Conservation (phyloP, 305 asterid species). For the Plantago lanceolata region DNA sequence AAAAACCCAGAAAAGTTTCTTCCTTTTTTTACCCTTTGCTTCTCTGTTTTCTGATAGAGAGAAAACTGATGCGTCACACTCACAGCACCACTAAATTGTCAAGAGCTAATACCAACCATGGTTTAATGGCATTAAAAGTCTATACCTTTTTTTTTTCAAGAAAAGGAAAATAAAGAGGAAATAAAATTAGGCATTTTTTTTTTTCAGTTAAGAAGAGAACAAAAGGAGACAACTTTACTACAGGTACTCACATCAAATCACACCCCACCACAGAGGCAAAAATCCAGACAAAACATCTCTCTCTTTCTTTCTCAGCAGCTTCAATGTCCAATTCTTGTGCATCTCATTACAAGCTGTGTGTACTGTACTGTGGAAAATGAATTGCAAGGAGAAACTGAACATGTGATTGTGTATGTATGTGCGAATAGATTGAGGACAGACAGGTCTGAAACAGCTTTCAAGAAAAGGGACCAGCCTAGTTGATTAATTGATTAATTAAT, state of each 20-base stretch:
- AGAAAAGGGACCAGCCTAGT: constrained; percentile 22
- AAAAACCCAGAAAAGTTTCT: too few species aligned
- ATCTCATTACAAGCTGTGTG: constrained; percentile 54
- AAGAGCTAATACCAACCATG: constrained; percentile 20
- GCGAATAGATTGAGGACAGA: constrained; percentile 19
- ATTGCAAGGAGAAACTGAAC: constrained; percentile 15
- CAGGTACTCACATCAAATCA: constrained; percentile 16
- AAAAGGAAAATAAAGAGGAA: constrained; percentile 19
- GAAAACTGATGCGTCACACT: constrained; percentile 5
- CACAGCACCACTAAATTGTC: constrained; percentile 6
- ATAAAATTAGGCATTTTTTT: constrained; percentile 10
- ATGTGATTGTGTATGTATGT: constrained; percentile 1
- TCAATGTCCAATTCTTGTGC: constrained; percentile 21
- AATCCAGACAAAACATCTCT: constrained; percentile 49
- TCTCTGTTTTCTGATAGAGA: neutral
- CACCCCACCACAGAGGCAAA: constrained; percentile 18
- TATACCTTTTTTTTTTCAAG: constrained; percentile 1
- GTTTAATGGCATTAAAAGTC: constrained; percentile 7
- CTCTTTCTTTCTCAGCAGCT: constrained; percentile 29
- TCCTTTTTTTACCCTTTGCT: constrained; percentile 22
- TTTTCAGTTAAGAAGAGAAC: constrained; percentile 39
- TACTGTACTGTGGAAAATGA: constrained; percentile 1
- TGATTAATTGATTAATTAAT: neutral
- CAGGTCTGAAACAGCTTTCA: constrained; percentile 43
- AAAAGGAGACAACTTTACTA: constrained; percentile 37